Conservation (phyloP, 129 eudicot species). For the Helichrysum umbraculigerum region DNA sequence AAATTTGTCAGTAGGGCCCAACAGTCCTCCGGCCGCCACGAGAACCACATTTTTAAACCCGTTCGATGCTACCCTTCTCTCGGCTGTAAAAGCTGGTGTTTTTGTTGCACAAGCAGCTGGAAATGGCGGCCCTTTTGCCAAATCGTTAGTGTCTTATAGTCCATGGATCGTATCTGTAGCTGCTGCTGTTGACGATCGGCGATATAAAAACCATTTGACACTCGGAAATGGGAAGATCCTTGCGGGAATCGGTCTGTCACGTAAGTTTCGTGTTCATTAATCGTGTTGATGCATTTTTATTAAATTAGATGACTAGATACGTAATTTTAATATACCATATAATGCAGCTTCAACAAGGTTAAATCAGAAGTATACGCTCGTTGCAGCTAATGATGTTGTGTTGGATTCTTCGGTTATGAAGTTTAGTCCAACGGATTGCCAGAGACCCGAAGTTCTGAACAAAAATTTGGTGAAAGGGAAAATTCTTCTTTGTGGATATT, state of each 20-base stretch:
- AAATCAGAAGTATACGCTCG: constrained; percentile 64
- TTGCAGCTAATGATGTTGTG: constrained; percentile 85
- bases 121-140: constrained; percentile 90
- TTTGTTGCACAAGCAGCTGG: constrained; percentile 97
- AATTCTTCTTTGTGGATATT: constrained; percentile 89
- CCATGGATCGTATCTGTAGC: constrained; percentile 96
- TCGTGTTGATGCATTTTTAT: not conserved
- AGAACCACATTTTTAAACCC: constrained; percentile 89
- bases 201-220: constrained; percentile 84
- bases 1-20: constrained; percentile 92
- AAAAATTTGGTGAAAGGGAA: constrained; percentile 85
- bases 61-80: constrained; percentile 90
- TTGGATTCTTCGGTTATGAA: constrained; percentile 71
- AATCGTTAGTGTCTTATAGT: constrained; percentile 85
- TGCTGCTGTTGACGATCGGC: constrained; percentile 95
- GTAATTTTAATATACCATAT: not conserved
- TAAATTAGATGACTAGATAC: not conserved
- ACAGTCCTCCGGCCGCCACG: constrained; percentile 93
- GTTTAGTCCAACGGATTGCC: constrained; percentile 87
- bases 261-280: constrained; percentile 49
- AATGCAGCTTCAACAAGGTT: constrained; percentile 83
- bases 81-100: constrained; percentile 95
- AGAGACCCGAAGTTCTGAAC: constrained; percentile 83
- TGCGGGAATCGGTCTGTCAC: constrained; percentile 86
- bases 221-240: constrained; percentile 81